Evolutionary conservation across 2,329 filamentous ascomycete species (phyloP), one percentile per base, ranked within the genome.

Genomic region (Myrmaecium sp.): DNA sequence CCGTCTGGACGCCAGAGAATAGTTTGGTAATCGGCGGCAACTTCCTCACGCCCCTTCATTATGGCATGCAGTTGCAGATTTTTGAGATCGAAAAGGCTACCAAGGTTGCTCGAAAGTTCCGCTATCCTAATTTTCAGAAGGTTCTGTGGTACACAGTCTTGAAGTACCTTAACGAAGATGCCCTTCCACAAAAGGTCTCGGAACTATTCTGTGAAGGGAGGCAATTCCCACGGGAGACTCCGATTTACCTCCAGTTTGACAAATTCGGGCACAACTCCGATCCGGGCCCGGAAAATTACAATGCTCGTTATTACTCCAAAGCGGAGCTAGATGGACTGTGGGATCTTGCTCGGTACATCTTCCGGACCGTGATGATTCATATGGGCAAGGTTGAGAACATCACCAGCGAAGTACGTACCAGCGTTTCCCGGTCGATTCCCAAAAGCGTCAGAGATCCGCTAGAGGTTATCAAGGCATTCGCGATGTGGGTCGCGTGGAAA

Each of bases 21-120:
- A 76, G 71, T 38, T 50, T 77, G 25, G 72, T 77, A 15, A 74
- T 77, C 33, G 72, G 72, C n/a, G 72, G 72, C 27, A 77, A 77
- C 39, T 77, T 76, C 38, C 52, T 77, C 23, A 76, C 70, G 4
- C 55, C 65, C 29, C 57, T 74, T 45, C 69, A 74, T 31, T 74
- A 70, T 42, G 63, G 62, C 30, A 73, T 73, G 58, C 72, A 77
- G 43, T 66, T 77, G 40, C 66, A 65, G 35, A 58, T 77, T 6
- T 57, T 66, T 16, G 68, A 74, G 27, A 69, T 76, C 23, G 72
- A 77, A 43, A 75, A 74, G 44, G 64, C 63, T 29, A 76, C 71
- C 36, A 69, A 72, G 33, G 71, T 74, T 4, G 65, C 68, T 1
- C 54, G 62, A 36, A 74, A 72, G 37, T 76, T 76, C 43, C 57